phyloP scores from a whole-genome alignment of 192 early-diverging fungal species.

The Dissophora ornata region DNA sequence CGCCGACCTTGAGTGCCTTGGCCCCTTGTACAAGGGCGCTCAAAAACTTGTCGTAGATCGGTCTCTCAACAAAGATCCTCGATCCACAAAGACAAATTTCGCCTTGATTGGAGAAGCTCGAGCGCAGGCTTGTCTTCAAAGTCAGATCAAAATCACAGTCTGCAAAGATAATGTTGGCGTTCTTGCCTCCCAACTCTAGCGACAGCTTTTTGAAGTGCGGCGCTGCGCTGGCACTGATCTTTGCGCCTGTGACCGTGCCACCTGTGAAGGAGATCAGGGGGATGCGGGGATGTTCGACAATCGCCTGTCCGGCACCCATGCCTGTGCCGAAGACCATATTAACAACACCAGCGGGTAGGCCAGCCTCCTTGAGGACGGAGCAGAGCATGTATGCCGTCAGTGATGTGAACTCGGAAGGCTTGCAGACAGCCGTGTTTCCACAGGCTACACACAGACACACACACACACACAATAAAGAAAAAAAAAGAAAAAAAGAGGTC shows the following conservation, averaged over 20 bases:
- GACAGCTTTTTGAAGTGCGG: constrained; percentile 73
- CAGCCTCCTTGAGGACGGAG: constrained; percentile 73
- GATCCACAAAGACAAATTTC: constrained; percentile 80
- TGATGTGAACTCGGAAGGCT: constrained; percentile 75
- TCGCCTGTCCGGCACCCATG: constrained; percentile 66
- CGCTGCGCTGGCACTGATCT: constrained; percentile 62
- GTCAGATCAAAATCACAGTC: constrained; percentile 75
- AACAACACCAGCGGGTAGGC: constrained; percentile 76
- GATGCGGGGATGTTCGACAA: constrained; percentile 75
- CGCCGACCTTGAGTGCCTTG: constrained; percentile 68
- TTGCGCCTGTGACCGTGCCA: constrained; percentile 71
- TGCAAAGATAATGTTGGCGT: constrained; percentile 76
- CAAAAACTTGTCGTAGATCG: constrained; percentile 72
- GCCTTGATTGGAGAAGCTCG: constrained; percentile 79
- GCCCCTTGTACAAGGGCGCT: constrained; percentile 57
- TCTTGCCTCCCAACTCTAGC: constrained; percentile 83
- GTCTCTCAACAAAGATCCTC: constrained; percentile 73
- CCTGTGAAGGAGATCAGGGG: constrained; percentile 79
- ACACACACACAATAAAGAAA: too few species aligned
- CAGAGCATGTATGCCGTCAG: constrained; percentile 68
- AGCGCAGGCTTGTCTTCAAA: constrained; percentile 63
- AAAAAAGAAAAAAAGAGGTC: too few species aligned
- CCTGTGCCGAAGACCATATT: constrained; percentile 82
- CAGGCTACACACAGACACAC: too few species aligned
- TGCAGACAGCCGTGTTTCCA: constrained; percentile 79